Percentiles rank a stretch among this genome's conserved stretches.
phyloP scores from a whole-genome alignment of 352 stramenopile species.

The Plasmopara muralis region DNA sequence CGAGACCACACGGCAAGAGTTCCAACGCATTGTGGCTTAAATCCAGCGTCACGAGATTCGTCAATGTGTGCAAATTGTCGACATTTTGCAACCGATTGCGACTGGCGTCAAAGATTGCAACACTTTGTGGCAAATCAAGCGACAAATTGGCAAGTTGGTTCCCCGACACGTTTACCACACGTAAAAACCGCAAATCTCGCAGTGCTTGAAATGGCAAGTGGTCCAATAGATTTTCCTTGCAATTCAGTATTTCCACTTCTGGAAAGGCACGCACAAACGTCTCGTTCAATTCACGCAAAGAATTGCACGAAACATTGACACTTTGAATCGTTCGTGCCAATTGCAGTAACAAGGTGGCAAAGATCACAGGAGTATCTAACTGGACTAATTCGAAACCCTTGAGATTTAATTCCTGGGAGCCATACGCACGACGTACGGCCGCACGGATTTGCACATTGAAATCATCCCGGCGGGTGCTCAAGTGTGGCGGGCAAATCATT shows the following conservation, averaged over 20 bases:
- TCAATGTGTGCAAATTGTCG: slow-evolving; percentile 41
- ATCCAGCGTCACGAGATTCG: slow-evolving; percentile 41
- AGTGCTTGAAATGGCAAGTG: slow-evolving; percentile 29
- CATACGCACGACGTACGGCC: slow-evolving; percentile 45
- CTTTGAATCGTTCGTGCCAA: slow-evolving; percentile 48
- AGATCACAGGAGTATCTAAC: slow-evolving; percentile 44
- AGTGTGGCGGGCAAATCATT: slow-evolving; percentile 12
- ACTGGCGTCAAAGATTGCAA: slow-evolving; percentile 31
- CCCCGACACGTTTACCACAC: slow-evolving; percentile 40
- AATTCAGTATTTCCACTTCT: slow-evolving; percentile 41
- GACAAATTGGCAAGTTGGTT: slow-evolving; percentile 53
- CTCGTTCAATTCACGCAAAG: slow-evolving; percentile 45
- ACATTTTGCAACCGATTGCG: slow-evolving; percentile 52
- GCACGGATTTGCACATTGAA: slow-evolving; percentile 20
- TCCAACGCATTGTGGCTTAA: slow-evolving; percentile 60
- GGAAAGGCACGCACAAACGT: slow-evolving; percentile 49
- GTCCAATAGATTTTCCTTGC: slow-evolving; percentile 61
- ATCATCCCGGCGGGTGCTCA: slow-evolving; percentile 12
- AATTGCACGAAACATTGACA: slow-evolving; percentile 67
- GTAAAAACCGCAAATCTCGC: slow-evolving; percentile 28
- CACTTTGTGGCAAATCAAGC: slow-evolving; percentile 25
- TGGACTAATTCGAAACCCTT: slow-evolving; percentile 55
- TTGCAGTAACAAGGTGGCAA: slow-evolving; percentile 57
- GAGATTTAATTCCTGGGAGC: slow-evolving; percentile 51
- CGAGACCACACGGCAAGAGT: slow-evolving; percentile 44